Conservation (phyloP, 768 basidiomycete genomes). For the Phallus indusiatus region DNA sequence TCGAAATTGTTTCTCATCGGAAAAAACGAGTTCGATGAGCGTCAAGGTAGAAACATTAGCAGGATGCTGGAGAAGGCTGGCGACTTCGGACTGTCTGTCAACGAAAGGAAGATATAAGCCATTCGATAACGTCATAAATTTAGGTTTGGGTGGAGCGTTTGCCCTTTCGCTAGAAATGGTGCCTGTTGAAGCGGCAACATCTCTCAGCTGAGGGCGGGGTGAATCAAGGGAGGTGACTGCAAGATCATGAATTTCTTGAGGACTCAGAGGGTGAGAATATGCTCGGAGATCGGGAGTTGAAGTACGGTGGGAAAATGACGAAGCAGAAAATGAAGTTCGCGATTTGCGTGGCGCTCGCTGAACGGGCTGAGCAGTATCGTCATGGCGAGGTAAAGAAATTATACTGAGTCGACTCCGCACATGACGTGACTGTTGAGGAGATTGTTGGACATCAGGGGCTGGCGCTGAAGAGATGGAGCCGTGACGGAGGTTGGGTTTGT, state of each 20-base stretch:
- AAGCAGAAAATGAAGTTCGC: background rate
- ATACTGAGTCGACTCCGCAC: conserved; percentile 25
- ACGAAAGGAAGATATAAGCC: conserved; percentile 82
- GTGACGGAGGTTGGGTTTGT: conserved; percentile 58
- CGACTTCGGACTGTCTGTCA: conserved; percentile 69
- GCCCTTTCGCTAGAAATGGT: background rate
- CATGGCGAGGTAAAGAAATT: background rate
- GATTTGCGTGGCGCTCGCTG: background rate
- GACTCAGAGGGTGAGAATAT: conserved; percentile 10
- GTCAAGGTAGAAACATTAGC: conserved; percentile 65
- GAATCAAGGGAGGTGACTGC: conserved; percentile 50
- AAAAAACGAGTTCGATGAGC: conserved; percentile 64
- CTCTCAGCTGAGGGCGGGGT: conserved; percentile 16
- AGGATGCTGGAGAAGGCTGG: conserved; percentile 49
- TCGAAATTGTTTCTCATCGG: conserved; percentile 11
- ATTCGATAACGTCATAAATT: conserved; percentile 68
- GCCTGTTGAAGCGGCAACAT: background rate
- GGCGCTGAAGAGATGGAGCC: conserved; percentile 60
- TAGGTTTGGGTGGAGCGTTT: conserved; percentile 13
- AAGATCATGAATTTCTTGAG: conserved; percentile 68
- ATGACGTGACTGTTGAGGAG: conserved; percentile 32
- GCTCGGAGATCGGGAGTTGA: conserved; percentile 14
- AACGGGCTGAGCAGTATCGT: background rate
- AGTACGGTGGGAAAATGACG: conserved; percentile 6
- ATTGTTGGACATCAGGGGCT: conserved; percentile 41